Evolutionary conservation across 306 rosid genomes (phyloP), one percentile per base, ranked within the genome.

Genomic region (Casuarina equisetifolia): DNA sequence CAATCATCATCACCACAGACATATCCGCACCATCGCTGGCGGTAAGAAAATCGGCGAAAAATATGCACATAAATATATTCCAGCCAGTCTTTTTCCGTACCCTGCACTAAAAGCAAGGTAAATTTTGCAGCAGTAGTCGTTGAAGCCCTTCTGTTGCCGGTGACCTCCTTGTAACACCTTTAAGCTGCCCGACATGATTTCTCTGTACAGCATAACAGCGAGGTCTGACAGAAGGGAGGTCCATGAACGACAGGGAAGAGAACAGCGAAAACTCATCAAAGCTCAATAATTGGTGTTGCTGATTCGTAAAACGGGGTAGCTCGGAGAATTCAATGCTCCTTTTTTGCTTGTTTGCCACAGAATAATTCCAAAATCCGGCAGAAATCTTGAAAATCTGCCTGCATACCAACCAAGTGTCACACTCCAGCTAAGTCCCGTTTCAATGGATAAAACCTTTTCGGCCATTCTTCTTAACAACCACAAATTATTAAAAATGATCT

Each of bases 51-150:
- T 55, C 19, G 32, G 32, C 32, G 32, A 25, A 25, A 25, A 25
- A 25, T 25, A 25, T 25, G 32, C 32, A 25, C 32, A 25, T 25
- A 25, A 25, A 25, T 25, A 25, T 25, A 15, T 35, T 80, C 74
- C 62, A 25, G 73, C 46, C 6, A 43, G 10, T 17, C 5, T 12
- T 11, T 9, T 36, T 53, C 32, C 59, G 68, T 66, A 57, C 71
- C 7, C 81, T 66, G 83, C 82, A 73, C 77, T 44, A 72, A 81
- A 80, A 74, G 82, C 53, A 70, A 77, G 62, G 84, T 77, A 77
- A 15, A 69, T 61, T 15, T 69, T 36, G 67, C 74, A 76, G 19
- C 4, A 20, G 20, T 49, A 79, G 61, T 17, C 77, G 51, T 25
- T 59, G 53, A 17, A 5, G 45, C 62, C 49, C 40, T n/a, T 32